Evolutionary conservation across 768 basidiomycete genomes (phyloP).

Genomic region (Boletus patriciae): DNA sequence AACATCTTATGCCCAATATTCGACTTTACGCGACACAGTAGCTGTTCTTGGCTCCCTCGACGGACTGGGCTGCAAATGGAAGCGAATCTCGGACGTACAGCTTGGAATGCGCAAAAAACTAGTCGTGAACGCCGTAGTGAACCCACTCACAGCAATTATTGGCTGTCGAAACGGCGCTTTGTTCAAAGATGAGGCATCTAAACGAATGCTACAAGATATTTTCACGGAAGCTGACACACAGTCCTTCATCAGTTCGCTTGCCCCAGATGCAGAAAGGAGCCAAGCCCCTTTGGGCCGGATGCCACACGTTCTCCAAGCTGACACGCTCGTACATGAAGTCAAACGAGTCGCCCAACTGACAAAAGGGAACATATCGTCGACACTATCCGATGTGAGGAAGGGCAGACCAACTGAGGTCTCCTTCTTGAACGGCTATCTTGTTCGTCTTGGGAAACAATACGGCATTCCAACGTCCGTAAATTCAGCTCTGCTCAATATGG

Average conservation of each 20-base stretch:
- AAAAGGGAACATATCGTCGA: conserved; percentile 72
- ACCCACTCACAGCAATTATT: conserved; percentile 82
- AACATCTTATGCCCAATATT: too few species aligned
- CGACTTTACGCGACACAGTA: conserved; percentile 69
- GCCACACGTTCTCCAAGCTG: conserved; percentile 45
- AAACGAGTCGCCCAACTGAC: conserved; percentile 58
- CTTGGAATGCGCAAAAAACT: conserved; percentile 75
- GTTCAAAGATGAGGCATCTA: conserved; percentile 45
- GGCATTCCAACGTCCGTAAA: conserved; percentile 59
- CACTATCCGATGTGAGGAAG: conserved; percentile 67
- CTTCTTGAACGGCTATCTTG: conserved; percentile 80
- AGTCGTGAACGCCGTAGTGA: conserved; percentile 78
- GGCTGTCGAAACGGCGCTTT: conserved; percentile 80
- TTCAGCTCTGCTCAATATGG: conserved; percentile 52
- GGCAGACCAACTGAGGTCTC: conserved; percentile 74
- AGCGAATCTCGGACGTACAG: conserved; percentile 64
- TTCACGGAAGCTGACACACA: conserved; percentile 64
- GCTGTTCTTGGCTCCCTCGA: conserved; percentile 58
- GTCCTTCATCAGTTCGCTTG: conserved; percentile 26
- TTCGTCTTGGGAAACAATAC: conserved; percentile 57
- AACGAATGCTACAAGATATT: conserved; percentile 49
- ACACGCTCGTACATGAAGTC: conserved; percentile 55
- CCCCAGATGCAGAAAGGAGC: conserved; percentile 19
- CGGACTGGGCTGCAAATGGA: conserved; percentile 63
- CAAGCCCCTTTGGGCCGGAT: conserved; percentile 39